phyloP scores from a whole-genome alignment of 2,329 filamentous ascomycete genomes.

The Pseudogymnoascus sp. region DNA sequence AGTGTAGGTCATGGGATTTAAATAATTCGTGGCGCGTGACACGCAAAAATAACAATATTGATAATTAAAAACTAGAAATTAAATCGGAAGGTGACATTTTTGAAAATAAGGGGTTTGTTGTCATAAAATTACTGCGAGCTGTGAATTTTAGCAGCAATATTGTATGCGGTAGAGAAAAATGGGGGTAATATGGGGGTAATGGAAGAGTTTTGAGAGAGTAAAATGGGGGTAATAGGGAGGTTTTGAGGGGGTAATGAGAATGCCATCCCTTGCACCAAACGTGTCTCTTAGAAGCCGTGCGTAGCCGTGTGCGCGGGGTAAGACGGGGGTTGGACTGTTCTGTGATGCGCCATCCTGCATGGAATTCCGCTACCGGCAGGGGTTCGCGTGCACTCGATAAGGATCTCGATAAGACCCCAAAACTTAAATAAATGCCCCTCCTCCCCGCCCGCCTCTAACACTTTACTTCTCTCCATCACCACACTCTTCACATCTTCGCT shows the following conservation, averaged over 20 bases:
- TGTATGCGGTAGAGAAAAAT: background rate
- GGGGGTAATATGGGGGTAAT: slow-evolving; percentile 9
- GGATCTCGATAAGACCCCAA: slow-evolving; percentile 4
- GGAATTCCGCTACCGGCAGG: slow-evolving; percentile 1
- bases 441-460: background rate
- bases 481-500: background rate
- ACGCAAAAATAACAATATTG: background rate
- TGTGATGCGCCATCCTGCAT: background rate
- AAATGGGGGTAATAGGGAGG: background rate
- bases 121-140: background rate
- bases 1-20: background rate
- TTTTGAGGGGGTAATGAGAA: slow-evolving; percentile 1
- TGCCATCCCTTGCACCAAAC: background rate
- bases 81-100: background rate
- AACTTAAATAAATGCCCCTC: slow-evolving; percentile 9
- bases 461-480: background rate
- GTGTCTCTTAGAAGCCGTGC: background rate
- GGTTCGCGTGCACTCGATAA: slow-evolving; percentile 1
- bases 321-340: background rate
- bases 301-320: slow-evolving; percentile 6
- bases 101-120: background rate
- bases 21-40: background rate
- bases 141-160: background rate
- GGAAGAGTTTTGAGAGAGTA: background rate
- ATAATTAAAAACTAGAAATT: background rate